These are phyloP conservation scores for Tubosaeta sp. DNA, from an alignment of 768 basidiomycete species.

Conservation along the genomic window DNA sequence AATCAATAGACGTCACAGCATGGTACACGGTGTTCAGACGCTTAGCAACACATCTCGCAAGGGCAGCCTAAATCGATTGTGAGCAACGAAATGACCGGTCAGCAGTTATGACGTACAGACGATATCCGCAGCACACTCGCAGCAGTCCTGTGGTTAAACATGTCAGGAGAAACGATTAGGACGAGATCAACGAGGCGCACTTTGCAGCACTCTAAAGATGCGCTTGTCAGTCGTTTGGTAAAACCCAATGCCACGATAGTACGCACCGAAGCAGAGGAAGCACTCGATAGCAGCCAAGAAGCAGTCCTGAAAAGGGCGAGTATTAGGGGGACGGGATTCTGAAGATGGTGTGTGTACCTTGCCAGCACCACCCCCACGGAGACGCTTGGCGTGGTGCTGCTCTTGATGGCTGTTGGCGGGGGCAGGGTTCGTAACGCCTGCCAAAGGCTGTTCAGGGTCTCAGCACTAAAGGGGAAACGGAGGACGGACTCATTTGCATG, in stretches of 20 bases:
- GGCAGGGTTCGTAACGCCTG: conserved; percentile 47
- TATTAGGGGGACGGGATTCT: not conserved
- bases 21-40: conserved; percentile 3
- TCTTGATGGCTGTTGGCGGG: conserved; percentile 39
- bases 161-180: not conserved
- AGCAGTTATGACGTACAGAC: conserved; percentile 47
- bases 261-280: conserved; percentile 71
- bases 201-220: conserved; percentile 60
- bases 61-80: conserved; percentile 54
- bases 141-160: conserved; percentile 48
- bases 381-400: conserved; percentile 45
- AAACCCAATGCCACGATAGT: not conserved
- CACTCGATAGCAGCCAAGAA: conserved; percentile 57
- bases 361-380: conserved; percentile 69
- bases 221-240: not conserved
- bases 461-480: no score
- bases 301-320: conserved; percentile 48
- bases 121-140: conserved; percentile 67
- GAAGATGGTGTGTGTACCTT: conserved; percentile 39
- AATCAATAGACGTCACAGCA: conserved; percentile 2
- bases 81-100: not conserved
- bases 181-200: conserved; percentile 28
- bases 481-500: conserved; percentile 57
- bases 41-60: conserved; percentile 72
- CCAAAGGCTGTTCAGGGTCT: not conserved